Evolutionary conservation across 495 filamentous ascomycete species (phyloP).

Genomic region (Penicillium tannophilum): DNA sequence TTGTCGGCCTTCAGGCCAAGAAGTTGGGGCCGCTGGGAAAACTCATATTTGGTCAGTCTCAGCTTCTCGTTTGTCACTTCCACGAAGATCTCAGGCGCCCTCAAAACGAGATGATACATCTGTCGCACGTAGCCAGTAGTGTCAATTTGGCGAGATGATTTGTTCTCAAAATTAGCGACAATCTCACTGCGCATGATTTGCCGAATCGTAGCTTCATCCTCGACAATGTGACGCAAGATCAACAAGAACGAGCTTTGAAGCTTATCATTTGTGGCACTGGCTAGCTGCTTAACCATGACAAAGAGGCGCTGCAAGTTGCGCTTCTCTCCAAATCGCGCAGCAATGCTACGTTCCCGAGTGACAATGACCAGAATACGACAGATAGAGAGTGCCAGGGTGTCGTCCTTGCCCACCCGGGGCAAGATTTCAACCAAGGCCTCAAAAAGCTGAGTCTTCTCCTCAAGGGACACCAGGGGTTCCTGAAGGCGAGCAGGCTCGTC

Average conservation of each 20-base stretch:
- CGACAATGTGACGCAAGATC: slow-evolving; percentile 87
- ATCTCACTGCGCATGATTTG: slow-evolving; percentile 95
- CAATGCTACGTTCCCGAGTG: slow-evolving; percentile 75
- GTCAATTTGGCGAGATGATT: slow-evolving; percentile 66
- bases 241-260: slow-evolving; percentile 83
- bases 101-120: slow-evolving; percentile 79
- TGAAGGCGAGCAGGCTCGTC: slow-evolving; percentile 57
- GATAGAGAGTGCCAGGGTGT: slow-evolving; percentile 79
- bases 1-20: slow-evolving; percentile 61
- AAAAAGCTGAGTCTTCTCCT: slow-evolving; percentile 70
- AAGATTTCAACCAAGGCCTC: slow-evolving; percentile 77
- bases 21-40: slow-evolving; percentile 56
- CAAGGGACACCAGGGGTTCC: slow-evolving; percentile 64
- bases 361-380: slow-evolving; percentile 87
- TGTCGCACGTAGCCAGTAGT: slow-evolving; percentile 71
- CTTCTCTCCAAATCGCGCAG: slow-evolving; percentile 77
- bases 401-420: slow-evolving; percentile 83
- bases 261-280: slow-evolving; percentile 70
- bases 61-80: slow-evolving; percentile 87
- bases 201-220: slow-evolving; percentile 87
- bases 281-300: slow-evolving; percentile 89
- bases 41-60: slow-evolving; percentile 65
- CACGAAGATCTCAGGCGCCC: slow-evolving; percentile 84
- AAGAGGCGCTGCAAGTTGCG: slow-evolving; percentile 88
- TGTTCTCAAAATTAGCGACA: slow-evolving; percentile 66